Evolutionary conservation across 169 alveolate species (phyloP).

Genomic region (Sarcocystis neurona): DNA sequence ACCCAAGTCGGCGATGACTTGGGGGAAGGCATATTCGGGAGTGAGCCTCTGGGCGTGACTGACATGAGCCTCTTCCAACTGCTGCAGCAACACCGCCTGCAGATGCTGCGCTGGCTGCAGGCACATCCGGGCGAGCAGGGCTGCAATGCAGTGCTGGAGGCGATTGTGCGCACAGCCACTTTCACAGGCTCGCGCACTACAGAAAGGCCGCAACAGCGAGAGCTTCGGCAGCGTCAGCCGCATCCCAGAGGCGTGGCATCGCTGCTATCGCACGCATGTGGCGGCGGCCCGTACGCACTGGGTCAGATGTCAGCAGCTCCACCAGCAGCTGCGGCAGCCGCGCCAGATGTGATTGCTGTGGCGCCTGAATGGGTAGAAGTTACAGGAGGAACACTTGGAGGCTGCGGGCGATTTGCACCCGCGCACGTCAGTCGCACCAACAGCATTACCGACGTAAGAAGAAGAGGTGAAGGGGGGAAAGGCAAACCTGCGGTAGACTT

Average conservation of each 20-base stretch:
- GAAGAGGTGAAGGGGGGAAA: constrained; percentile 1
- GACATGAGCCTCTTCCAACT: constrained; percentile 49
- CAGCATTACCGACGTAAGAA: constrained; percentile 26
- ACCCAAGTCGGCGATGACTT: not conserved
- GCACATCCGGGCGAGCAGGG: constrained; percentile 18
- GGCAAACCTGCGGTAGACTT: not conserved
- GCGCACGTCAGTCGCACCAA: not conserved
- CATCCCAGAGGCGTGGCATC: too few species aligned
- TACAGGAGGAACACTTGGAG: constrained; percentile 44
- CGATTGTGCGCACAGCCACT: constrained; percentile 46
- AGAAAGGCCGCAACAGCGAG: constrained; percentile 8
- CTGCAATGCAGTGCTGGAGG: constrained; percentile 40
- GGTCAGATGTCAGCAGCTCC: not conserved
- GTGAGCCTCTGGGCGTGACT: constrained; percentile 43
- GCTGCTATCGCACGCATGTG: too few species aligned
- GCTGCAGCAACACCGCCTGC: constrained; percentile 57
- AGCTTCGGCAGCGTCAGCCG: constrained; percentile 36
- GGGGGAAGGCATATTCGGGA: constrained; percentile 33
- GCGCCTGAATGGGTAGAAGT: not conserved
- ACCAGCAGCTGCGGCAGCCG: constrained; percentile 18
- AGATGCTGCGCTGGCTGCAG: constrained; percentile 54
- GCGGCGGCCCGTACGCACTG: too few species aligned
- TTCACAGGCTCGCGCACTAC: constrained; percentile 46
- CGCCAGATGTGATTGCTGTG: not conserved
- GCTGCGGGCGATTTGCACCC: constrained; percentile 46